phyloP scores from a whole-genome alignment of 208 protist genomes.

The Lotmaria passim region DNA sequence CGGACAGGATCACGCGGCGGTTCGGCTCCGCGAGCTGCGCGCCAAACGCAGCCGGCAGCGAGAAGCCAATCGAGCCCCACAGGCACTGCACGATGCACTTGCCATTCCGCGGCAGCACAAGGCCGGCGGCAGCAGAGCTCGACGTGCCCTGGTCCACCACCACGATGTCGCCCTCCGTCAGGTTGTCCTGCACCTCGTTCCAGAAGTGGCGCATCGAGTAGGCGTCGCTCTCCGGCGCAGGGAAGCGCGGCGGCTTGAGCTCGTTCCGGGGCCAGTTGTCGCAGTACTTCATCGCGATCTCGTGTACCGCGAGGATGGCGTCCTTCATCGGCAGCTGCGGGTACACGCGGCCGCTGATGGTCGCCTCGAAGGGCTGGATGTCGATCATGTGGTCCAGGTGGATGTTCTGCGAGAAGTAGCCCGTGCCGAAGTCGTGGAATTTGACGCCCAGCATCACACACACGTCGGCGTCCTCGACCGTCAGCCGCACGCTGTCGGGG shows the following conservation, averaged over 20 bases:
- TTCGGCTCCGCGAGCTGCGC: too few species aligned
- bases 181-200: too few species aligned
- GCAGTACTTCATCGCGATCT: slow-evolving; percentile 36
- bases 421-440: slow-evolving; percentile 46
- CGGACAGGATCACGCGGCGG: too few species aligned
- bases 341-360: slow-evolving; percentile 45
- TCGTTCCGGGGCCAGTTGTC: slow-evolving; percentile 41
- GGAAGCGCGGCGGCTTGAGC: slow-evolving; percentile 33
- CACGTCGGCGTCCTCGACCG: slow-evolving; percentile 56
- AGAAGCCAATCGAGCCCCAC: too few species aligned
- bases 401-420: slow-evolving; percentile 50
- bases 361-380: slow-evolving; percentile 51
- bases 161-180: too few species aligned
- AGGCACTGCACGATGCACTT: too few species aligned
- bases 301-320: slow-evolving; percentile 42
- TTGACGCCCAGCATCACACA: slow-evolving; percentile 48
- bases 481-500: slow-evolving; percentile 33
- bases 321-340: slow-evolving; percentile 52
- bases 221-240: slow-evolving; percentile 7
- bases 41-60: too few species aligned
- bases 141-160: too few species aligned
- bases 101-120: too few species aligned
- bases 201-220: too few species aligned
- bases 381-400: slow-evolving; percentile 44
- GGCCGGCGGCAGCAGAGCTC: too few species aligned